Conservation (phyloP, 177 flowering plant species). For the Viscum album region DNA sequence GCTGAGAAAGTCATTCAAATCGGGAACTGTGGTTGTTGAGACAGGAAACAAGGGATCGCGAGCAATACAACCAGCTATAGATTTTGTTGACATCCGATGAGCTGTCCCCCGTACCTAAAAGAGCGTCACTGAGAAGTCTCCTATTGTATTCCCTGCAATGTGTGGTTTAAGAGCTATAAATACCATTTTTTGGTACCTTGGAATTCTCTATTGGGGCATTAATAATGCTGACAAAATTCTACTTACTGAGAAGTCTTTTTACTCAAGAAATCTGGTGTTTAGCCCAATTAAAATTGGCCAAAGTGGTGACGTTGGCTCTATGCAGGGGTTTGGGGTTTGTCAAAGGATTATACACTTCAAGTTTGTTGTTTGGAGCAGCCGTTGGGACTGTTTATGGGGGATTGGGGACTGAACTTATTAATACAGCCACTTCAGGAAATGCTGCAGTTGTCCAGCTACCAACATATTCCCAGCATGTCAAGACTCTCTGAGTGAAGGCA, state of each 20-base stretch:
- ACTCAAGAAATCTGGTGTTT: conserved; percentile 95
- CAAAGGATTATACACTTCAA: conserved; percentile 96
- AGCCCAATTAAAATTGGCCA: conserved; percentile 85
- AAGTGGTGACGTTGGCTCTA: conserved; percentile 91
- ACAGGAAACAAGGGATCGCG: too few species aligned
- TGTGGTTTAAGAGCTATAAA: conserved; percentile 95
- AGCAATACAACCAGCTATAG: too few species aligned
- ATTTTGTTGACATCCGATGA: too few species aligned
- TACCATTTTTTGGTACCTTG: conserved; percentile 92
- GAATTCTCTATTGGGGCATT: conserved; percentile 95
- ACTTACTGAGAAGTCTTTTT: conserved; percentile 82
- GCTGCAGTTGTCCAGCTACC: conserved; percentile 95
- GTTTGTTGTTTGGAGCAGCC: conserved; percentile 99
- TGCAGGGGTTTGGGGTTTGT: conserved; percentile 99
- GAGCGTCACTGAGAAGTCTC: too few species aligned
- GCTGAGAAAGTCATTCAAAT: too few species aligned
- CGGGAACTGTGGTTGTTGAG: too few species aligned
- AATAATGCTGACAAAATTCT: conserved; percentile 97
- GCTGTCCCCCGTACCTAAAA: too few species aligned
- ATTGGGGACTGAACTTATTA: conserved; percentile 77
- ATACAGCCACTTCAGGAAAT: conserved; percentile 94
- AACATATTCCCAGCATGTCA: conserved; percentile 97
- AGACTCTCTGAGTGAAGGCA: too few species aligned
- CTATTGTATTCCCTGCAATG: conserved; percentile 82
- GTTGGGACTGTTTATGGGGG: conserved; percentile 99